Evolutionary conservation across 2,329 filamentous ascomycete genomes (phyloP).

Genomic region (Calcarisporium arbuscula): DNA sequence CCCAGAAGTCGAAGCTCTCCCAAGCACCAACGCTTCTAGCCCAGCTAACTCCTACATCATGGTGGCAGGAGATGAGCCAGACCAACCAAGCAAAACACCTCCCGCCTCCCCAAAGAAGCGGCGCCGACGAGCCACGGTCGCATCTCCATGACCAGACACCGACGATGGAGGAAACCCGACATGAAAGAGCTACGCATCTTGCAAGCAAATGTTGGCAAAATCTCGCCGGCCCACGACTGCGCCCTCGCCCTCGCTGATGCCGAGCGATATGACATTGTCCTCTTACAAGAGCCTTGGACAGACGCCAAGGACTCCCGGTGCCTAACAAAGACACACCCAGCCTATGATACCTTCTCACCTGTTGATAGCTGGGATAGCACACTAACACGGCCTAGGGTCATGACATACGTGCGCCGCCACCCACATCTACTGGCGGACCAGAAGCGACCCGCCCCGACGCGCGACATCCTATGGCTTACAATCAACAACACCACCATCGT

Average conservation of each 20-base stretch:
- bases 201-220: constrained; percentile 12
- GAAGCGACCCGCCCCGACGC: constrained; percentile 7
- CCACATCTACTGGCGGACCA: constrained; percentile 8
- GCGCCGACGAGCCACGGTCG: background rate
- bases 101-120: constrained; percentile 3
- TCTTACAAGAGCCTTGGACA: constrained; percentile 13
- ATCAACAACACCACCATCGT: constrained; percentile 11
- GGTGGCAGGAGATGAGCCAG: constrained; percentile 1
- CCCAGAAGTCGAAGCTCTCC: no score
- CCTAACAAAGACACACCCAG: constrained; percentile 11
- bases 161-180: background rate
- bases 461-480: constrained; percentile 11
- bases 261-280: constrained; percentile 10
- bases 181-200: constrained; percentile 7
- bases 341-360: no score
- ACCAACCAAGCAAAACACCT: background rate
- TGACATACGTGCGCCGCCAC: constrained; percentile 11
- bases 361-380: constrained; percentile 10
- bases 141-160: constrained; percentile 3
- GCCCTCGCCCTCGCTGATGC: constrained; percentile 11
- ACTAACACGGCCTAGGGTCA: constrained; percentile 10
- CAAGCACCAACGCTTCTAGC: no score
- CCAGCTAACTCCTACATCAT: no score
- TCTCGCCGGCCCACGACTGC: constrained; percentile 8
- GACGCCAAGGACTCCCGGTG: constrained; percentile 4